Percentiles rank a stretch among this genome's conserved stretches.
These are phyloP conservation scores for Aureobasidium leucospermi DNA, from an alignment of 2,329 filamentous ascomycete species.

Conservation along the genomic window DNA sequence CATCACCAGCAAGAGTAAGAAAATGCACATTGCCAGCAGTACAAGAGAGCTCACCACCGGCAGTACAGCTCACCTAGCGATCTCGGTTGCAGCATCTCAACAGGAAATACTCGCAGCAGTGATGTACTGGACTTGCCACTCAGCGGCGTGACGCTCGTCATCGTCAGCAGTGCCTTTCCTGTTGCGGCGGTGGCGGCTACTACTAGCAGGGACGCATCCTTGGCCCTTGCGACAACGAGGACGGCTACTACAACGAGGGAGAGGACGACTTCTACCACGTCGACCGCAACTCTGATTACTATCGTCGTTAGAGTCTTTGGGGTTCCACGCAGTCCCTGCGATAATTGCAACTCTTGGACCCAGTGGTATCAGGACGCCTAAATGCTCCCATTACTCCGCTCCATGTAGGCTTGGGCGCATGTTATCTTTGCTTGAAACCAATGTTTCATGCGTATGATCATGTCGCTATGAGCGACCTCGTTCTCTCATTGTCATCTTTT, in stretches of 20 bases:
- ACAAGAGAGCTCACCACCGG: background rate
- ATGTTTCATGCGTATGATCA: no score
- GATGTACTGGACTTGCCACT: no score
- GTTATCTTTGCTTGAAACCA: background rate
- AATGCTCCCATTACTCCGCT: no score
- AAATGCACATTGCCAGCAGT: no score
- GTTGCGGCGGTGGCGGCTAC: background rate
- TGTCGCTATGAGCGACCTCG: no score
- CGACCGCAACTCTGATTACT: background rate
- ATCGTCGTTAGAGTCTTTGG: background rate
- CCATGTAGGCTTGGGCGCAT: background rate
- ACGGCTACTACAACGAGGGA: slow-evolving; percentile 4
- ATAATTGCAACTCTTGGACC: no score
- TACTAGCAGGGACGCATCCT: background rate
- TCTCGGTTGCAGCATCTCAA: no score
- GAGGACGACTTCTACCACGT: background rate
- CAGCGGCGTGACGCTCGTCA: background rate
- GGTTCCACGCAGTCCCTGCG: background rate
- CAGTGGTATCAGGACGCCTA: no score
- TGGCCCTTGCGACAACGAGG: background rate
- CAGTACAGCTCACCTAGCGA: no score
- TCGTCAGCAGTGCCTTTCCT: background rate
- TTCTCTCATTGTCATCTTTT: background rate
- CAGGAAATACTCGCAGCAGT: no score
- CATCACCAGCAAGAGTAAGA: no score